phyloP scores from a whole-genome alignment of 129 eudicot species.

The Helianthus annuus region DNA sequence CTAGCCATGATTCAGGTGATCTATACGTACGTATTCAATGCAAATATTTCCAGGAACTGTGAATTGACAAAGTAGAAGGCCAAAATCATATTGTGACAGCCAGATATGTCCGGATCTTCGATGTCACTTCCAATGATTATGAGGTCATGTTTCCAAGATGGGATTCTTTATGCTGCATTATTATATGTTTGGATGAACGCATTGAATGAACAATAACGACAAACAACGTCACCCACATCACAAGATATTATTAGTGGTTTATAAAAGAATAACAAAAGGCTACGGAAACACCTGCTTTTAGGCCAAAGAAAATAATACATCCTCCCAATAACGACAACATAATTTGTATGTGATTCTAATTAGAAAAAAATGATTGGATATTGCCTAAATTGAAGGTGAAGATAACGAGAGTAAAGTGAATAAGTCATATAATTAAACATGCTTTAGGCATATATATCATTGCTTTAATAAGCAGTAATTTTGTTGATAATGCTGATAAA shows the following conservation, averaged over 20 bases:
- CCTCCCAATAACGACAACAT: background rate
- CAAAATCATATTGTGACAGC: background rate
- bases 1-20: no score
- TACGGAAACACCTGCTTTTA: conserved; percentile 12
- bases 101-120: conserved; percentile 7
- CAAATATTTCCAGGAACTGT: no score
- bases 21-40: no score
- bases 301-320: background rate
- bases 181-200: background rate
- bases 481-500: no score
- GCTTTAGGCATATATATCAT: background rate
- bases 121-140: conserved; percentile 7
- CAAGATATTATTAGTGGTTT: conserved; percentile 1
- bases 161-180: background rate
- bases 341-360: background rate
- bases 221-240: background rate
- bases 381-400: background rate
- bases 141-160: conserved; percentile 5
- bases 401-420: background rate
- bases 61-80: no score
- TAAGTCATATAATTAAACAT: background rate
- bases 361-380: background rate
- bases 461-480: background rate
- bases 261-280: conserved; percentile 1
- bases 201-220: background rate